Percentiles rank a stretch among this genome's conserved stretches.
Evolutionary conservation across 23 red algal species (phyloP).

Genomic region (Gracilaria vermiculophylla): DNA sequence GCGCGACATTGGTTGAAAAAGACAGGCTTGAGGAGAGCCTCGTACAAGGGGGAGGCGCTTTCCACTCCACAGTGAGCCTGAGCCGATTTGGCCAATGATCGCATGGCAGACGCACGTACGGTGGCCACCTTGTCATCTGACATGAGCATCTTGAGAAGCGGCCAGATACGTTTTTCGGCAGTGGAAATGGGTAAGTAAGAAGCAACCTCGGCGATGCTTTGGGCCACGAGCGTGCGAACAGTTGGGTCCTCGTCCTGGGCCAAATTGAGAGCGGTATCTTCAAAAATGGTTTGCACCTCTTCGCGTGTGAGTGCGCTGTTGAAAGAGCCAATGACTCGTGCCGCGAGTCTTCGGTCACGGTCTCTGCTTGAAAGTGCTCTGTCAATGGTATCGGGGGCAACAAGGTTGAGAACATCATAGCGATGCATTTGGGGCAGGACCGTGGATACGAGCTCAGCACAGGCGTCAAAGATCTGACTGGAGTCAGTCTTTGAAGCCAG

Average conservation of each 20-base stretch:
- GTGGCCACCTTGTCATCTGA: conserved; percentile 35
- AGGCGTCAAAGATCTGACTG: conserved; percentile 62
- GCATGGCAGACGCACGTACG: conserved; percentile 58
- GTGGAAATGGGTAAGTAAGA: conserved; percentile 36
- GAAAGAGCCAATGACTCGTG: conserved; percentile 73
- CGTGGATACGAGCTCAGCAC: conserved; percentile 73
- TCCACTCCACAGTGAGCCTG: conserved; percentile 33
- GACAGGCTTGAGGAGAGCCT: conserved; percentile 35
- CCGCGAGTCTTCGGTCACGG: conserved; percentile 54
- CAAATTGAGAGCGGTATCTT: conserved; percentile 30
- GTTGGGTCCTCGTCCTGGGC: conserved; percentile 39
- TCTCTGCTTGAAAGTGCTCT: conserved; percentile 6
- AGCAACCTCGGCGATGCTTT: conserved; percentile 44
- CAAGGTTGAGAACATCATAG: conserved; percentile 46
- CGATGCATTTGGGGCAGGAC: conserved; percentile 55
- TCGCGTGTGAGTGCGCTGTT: neutral
- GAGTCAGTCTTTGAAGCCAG: conserved; percentile 30
- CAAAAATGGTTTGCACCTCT: conserved; percentile 56
- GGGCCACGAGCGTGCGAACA: conserved; percentile 71
- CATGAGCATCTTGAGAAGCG: conserved; percentile 39
- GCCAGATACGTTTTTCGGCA: conserved; percentile 53
- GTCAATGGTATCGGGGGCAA: conserved; percentile 55
- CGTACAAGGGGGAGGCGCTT: conserved; percentile 30
- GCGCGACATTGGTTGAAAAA: conserved; percentile 55
- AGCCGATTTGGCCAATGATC: conserved; percentile 52